phyloP scores from a whole-genome alignment of 805 yeast genomes.

The Barnettozyma pratensis region DNA sequence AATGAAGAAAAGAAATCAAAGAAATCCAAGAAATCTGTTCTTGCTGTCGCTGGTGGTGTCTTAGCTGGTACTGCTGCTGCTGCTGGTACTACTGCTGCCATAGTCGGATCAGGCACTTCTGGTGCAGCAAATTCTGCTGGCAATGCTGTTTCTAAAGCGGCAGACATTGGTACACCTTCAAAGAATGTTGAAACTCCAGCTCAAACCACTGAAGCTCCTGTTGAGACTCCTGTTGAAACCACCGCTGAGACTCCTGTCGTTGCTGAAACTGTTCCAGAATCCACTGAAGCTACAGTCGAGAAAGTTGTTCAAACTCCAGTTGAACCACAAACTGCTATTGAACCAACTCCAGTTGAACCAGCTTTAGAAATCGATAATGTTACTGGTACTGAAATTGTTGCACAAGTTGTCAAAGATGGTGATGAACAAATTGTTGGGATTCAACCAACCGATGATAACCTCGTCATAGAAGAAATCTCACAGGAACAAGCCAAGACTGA shows the following conservation, averaged over 20 bases:
- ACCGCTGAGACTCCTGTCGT: not conserved
- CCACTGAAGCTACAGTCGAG: slow-evolving; percentile 1
- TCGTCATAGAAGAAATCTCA: slow-evolving; percentile 7
- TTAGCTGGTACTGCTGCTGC: slow-evolving; percentile 13
- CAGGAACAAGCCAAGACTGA: slow-evolving; percentile 17
- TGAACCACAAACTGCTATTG: not conserved
- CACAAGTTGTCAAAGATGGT: slow-evolving; percentile 10
- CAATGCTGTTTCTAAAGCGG: slow-evolving; percentile 8
- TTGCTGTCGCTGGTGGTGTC: slow-evolving; percentile 10
- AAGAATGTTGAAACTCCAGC: slow-evolving; percentile 10
- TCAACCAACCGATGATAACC: slow-evolving; percentile 5
- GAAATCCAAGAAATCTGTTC: not conserved
- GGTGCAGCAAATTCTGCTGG: slow-evolving; percentile 16
- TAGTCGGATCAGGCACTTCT: slow-evolving; percentile 8
- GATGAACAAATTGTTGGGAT: slow-evolving; percentile 8
- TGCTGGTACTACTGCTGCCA: slow-evolving; percentile 12
- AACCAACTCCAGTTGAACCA: not conserved
- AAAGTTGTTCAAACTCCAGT: not conserved
- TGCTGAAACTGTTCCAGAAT: not conserved
- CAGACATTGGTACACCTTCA: slow-evolving; percentile 15
- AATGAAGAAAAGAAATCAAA: slow-evolving; percentile 1
- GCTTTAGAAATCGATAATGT: slow-evolving; percentile 10
- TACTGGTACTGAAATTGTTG: slow-evolving; percentile 11
- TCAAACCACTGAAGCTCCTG: slow-evolving; percentile 8
- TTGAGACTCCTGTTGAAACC: not conserved